Evolutionary conservation across 2,329 filamentous ascomycete species (phyloP), one percentile per base, ranked within the genome.

Genomic region (Calonectria crousiana): DNA sequence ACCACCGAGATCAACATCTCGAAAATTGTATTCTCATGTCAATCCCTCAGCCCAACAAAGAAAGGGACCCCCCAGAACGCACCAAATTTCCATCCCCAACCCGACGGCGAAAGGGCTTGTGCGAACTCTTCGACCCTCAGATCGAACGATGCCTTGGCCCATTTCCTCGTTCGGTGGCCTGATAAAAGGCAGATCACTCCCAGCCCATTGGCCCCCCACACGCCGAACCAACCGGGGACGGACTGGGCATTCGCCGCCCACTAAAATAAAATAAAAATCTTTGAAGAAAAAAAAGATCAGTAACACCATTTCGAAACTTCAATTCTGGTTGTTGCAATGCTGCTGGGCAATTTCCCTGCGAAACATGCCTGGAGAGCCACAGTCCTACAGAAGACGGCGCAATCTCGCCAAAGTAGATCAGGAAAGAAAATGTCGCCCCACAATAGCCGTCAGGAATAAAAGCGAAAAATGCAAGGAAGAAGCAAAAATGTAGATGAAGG

Each of bases 41-140:
- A 26, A 60, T 36, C 32, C 8, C 18, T 23, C 38, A 32, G 60
- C 60, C 41, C 60, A 65, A 65, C 60, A 65, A 65, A 65, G 60
- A 32, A 44, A 65, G 6, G 26, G 41, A 10, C 38, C 60, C 41
- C 60, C 41, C n/a, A 32, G 44, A 23, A 34, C 23, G 28, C 34
- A 28, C 10, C 41, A 30, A 26, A 20, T 65, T 64, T 34, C 10
- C 36, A 65, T 65, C 60, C 60, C 56, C 68, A 70, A 70, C 41
- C 68, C 68, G 34, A 56, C 53, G 49, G 28, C 56, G 18, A n/a
- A 64, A 70, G 26, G 62, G 56, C 68, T 47, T 36, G 34, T 65
- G 62, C 56, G 44, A 70, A 70, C 58, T 65, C 67, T 41, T 44
- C 16, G 56, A 38, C 56, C n/a, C 53, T 53, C 56, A 65, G 44